Evolutionary conservation across 768 basidiomycete genomes (phyloP), one percentile per base, ranked within the genome.

Genomic region (Clitopilus hobsonii): DNA sequence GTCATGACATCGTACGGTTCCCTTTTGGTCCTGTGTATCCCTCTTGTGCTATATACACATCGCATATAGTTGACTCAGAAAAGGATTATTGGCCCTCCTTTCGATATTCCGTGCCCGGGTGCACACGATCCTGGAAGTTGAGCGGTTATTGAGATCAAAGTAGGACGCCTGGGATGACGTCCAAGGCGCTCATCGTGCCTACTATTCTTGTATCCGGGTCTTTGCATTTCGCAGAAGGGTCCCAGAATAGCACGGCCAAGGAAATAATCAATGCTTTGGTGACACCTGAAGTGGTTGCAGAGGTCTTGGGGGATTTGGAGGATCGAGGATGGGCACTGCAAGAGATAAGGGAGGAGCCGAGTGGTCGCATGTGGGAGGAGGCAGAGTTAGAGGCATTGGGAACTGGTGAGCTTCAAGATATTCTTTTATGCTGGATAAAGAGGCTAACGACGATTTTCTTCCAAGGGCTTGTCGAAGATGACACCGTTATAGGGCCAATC

Each of bases 281-380:
- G 30, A 61, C 65, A 11, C 61, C 72, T 23, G 79, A 81, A 20
- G 74, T 86, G 55, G 78, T 71, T 60, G 60, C 67, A 16, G 84
- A 84, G 32, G 67, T 85, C 14, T 72, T 88, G 2, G 83, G 82
- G 8, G 79, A 81, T 60, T 69, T 86, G 14, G 70, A 79, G 38
- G 78, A 84, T 26, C 68, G 66, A 52, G 81, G 79, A 4, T 93
- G 90, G 89, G 86, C 81, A 20, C 66, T 93, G 56, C 89, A 89
- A 67, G 72, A 66, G 52, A 77, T 89, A 45, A 76, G 86, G 48
- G 72, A 67, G 36, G 84, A 91, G 64, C 74, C 69, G 20, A 69
- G 67, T 48, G 89, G 88, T 49, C 74, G 83, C 22, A 65, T 73
- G 53, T 90, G 91, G 89, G 84, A 86, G 60, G 85, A 90, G 59